These are phyloP conservation scores for Carallia pectinifolia DNA, from an alignment of 345 rosid genomes.

Conservation along the genomic window DNA sequence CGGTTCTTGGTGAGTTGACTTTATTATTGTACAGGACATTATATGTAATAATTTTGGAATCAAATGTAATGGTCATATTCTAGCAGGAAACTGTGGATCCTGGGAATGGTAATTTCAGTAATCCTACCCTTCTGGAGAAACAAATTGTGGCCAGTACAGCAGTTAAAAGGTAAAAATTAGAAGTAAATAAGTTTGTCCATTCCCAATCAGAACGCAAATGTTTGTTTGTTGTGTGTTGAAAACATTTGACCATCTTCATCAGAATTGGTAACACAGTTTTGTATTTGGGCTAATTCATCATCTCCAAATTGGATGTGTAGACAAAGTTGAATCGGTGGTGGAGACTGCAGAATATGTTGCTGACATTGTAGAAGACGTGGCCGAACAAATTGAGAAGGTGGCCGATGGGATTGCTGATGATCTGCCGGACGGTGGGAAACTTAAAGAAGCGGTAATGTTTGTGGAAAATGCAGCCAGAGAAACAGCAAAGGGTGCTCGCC, in stretches of 20 bases:
- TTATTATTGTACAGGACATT: background rate
- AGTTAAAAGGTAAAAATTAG: conserved; percentile 33
- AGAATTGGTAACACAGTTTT: background rate
- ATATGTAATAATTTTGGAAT: too few species aligned
- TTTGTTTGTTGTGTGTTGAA: too few species aligned
- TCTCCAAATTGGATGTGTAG: conserved; percentile 18
- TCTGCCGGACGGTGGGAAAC: conserved; percentile 45
- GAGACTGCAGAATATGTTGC: conserved; percentile 35
- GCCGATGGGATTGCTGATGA: conserved; percentile 46
- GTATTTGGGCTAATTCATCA: background rate
- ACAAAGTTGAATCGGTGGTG: conserved; percentile 32
- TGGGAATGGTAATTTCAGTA: conserved; percentile 42
- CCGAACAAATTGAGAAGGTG: conserved; percentile 48
- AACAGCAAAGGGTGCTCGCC: conserved; percentile 38
- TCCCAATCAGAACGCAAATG: background rate
- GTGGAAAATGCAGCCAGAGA: conserved; percentile 43
- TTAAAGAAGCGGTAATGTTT: conserved; percentile 19
- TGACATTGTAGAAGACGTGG: conserved; percentile 45
- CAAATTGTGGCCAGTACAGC: conserved; percentile 41
- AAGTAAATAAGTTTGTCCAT: background rate
- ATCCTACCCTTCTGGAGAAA: conserved; percentile 40
- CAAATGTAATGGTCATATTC: background rate
- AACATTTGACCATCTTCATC: background rate
- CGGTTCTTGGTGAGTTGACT: conserved; percentile 25
- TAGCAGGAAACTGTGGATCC: conserved; percentile 51